These are phyloP conservation scores for Prunus fruticosa DNA, from an alignment of 306 rosid genomes.

Conservation along the genomic window DNA sequence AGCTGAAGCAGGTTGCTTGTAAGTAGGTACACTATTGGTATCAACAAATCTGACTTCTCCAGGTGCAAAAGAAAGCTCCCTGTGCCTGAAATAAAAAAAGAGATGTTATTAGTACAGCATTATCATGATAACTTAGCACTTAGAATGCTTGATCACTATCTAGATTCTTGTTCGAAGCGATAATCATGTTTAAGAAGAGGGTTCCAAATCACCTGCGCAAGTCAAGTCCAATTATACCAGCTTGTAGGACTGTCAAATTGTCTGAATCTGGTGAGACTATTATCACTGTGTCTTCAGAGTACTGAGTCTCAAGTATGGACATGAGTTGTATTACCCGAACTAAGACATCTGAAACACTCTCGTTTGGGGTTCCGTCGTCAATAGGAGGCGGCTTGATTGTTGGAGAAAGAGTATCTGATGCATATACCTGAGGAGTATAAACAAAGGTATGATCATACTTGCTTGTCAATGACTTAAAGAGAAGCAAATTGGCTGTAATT, in stretches of 20 bases:
- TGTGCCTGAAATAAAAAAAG: slow-evolving; percentile 60
- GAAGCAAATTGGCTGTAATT: neutral
- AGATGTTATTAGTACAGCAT: neutral
- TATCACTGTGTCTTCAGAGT: slow-evolving; percentile 71
- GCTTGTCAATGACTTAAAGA: neutral
- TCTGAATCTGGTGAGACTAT: slow-evolving; percentile 96
- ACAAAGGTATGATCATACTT: neutral
- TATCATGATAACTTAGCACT: neutral
- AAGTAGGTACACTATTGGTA: slow-evolving; percentile 64
- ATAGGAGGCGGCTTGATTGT: slow-evolving; percentile 72
- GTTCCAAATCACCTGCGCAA: slow-evolving; percentile 56
- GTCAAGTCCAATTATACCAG: slow-evolving; percentile 86
- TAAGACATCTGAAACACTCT: slow-evolving; percentile 84
- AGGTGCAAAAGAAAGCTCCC: slow-evolving; percentile 73
- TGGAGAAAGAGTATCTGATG: slow-evolving; percentile 64
- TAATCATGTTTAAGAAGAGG: neutral
- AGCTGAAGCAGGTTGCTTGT: slow-evolving; percentile 86
- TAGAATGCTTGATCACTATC: neutral
- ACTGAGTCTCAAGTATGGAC: slow-evolving; percentile 93
- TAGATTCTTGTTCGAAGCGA: neutral
- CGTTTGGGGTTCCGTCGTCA: slow-evolving; percentile 88
- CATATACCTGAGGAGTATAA: slow-evolving; percentile 56
- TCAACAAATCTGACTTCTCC: slow-evolving; percentile 96
- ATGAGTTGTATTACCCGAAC: slow-evolving; percentile 90
- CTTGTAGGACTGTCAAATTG: slow-evolving; percentile 77